Conservation (phyloP, 768 basidiomycete species). For the Suillus alpinus region DNA sequence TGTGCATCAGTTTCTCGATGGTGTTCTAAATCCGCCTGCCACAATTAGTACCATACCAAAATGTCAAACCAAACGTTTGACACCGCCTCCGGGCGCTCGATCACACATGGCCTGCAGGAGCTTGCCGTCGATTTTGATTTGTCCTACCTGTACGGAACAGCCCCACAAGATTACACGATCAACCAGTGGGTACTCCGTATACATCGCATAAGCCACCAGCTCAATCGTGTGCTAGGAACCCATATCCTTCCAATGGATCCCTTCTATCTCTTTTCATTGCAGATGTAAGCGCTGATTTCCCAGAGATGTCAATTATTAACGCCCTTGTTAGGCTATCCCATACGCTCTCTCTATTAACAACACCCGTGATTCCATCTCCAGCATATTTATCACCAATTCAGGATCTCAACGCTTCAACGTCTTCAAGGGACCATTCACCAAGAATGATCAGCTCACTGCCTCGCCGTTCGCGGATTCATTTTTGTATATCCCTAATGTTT, state of each 20-base stretch:
- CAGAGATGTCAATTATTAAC: neutral
- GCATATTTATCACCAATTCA: slow-evolving; percentile 63
- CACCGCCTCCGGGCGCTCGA: slow-evolving; percentile 48
- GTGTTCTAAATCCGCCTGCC: neutral
- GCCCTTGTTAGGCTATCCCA: slow-evolving; percentile 44
- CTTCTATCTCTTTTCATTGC: slow-evolving; percentile 57
- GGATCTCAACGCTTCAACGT: slow-evolving; percentile 67
- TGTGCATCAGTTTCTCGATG: neutral
- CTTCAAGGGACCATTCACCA: slow-evolving; percentile 67
- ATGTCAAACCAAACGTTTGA: slow-evolving; percentile 56
- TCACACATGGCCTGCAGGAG: slow-evolving; percentile 53
- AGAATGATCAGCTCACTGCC: slow-evolving; percentile 76
- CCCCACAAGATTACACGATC: slow-evolving; percentile 75
- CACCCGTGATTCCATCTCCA: slow-evolving; percentile 55
- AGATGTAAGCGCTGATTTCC: slow-evolving; percentile 30
- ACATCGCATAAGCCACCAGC: neutral
- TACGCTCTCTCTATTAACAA: slow-evolving; percentile 61
- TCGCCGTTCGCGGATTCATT: slow-evolving; percentile 69
- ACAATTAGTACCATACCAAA: slow-evolving; percentile 61
- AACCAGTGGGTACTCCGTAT: slow-evolving; percentile 41
- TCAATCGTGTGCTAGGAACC: slow-evolving; percentile 38
- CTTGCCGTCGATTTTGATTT: slow-evolving; percentile 64
- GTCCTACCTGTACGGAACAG: slow-evolving; percentile 58
- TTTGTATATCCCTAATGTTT: slow-evolving; percentile 56
- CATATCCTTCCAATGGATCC: slow-evolving; percentile 60